Evolutionary conservation across 345 rosid species (phyloP).

Genomic region (Aegle marmelos): DNA sequence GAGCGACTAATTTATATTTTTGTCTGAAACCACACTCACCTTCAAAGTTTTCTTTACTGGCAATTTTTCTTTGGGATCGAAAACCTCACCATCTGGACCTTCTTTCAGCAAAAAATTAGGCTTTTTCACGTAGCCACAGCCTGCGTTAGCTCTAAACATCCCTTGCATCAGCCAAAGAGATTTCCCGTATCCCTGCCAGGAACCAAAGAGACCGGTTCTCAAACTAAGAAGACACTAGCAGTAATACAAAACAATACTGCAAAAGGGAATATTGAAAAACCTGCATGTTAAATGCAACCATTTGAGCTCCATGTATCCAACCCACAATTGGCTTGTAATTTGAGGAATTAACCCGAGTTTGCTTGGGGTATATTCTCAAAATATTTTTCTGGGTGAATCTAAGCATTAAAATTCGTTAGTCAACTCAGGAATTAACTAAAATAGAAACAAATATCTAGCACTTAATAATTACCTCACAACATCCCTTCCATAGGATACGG

Average conservation of each 20-base stretch:
- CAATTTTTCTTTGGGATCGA: constrained; percentile 43
- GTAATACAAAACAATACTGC: no score
- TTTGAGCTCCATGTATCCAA: constrained; percentile 88
- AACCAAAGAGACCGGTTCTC: background rate
- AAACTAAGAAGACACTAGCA: background rate
- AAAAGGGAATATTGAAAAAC: constrained; percentile 25
- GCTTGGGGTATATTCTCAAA: constrained; percentile 73
- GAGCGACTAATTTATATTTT: background rate
- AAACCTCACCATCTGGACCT: constrained; percentile 29
- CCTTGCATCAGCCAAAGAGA: constrained; percentile 84
- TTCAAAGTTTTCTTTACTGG: constrained; percentile 43
- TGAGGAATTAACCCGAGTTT: constrained; percentile 59
- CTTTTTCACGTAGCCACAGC: constrained; percentile 72
- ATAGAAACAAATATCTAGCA: no score
- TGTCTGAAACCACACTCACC: constrained; percentile 26
- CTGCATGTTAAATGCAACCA: constrained; percentile 94
- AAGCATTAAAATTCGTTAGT: background rate
- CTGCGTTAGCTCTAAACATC: constrained; percentile 67
- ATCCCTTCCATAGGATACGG: constrained; percentile 45
- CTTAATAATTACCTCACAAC: constrained; percentile 43
- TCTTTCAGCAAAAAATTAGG: constrained; percentile 51
- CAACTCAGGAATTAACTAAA: background rate
- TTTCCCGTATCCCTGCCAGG: constrained; percentile 59
- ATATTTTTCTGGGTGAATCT: constrained; percentile 75
- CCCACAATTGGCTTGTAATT: constrained; percentile 68